Percentiles rank a stretch among this genome's conserved stretches.
Evolutionary conservation across 2,329 filamentous ascomycete genomes (phyloP).

Genomic region (Aspergillus tamarii): DNA sequence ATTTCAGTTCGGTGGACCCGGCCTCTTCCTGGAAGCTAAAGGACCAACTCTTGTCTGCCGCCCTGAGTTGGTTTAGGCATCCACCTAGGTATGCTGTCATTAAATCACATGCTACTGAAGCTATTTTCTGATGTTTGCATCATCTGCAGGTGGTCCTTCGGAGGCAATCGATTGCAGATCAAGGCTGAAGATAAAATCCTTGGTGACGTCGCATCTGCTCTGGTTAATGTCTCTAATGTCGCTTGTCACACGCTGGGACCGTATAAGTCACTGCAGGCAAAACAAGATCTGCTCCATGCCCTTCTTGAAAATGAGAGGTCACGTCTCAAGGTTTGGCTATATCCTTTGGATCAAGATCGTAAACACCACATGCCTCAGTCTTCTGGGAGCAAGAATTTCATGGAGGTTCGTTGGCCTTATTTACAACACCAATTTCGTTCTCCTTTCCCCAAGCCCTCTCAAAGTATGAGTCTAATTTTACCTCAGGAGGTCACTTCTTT

Average conservation of each 20-base stretch:
- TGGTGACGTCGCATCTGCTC: slow-evolving; percentile 69
- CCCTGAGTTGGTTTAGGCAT: slow-evolving; percentile 83
- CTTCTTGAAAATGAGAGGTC: slow-evolving; percentile 83
- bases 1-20: slow-evolving; percentile 66
- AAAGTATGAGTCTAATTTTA: slow-evolving; percentile 17
- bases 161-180: slow-evolving; percentile 87
- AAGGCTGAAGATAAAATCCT: slow-evolving; percentile 89
- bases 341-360: slow-evolving; percentile 70
- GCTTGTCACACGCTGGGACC: slow-evolving; percentile 55
- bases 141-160: slow-evolving; percentile 78
- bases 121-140: slow-evolving; percentile 22
- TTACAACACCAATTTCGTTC: not conserved
- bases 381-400: slow-evolving; percentile 44
- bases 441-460: not conserved
- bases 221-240: slow-evolving; percentile 67
- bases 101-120: not conserved
- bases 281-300: slow-evolving; percentile 79
- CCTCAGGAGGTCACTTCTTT: slow-evolving; percentile 63
- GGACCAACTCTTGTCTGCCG: slow-evolving; percentile 84
- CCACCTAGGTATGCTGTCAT: slow-evolving; percentile 61
- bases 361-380: slow-evolving; percentile 55
- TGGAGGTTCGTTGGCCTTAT: slow-evolving; percentile 38
- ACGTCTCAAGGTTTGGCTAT: slow-evolving; percentile 86
- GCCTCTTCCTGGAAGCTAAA: slow-evolving; percentile 80
- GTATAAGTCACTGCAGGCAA: slow-evolving; percentile 70